phyloP scores from a whole-genome alignment of 306 rosid genomes.

The Hylodesmum podocarpum region DNA sequence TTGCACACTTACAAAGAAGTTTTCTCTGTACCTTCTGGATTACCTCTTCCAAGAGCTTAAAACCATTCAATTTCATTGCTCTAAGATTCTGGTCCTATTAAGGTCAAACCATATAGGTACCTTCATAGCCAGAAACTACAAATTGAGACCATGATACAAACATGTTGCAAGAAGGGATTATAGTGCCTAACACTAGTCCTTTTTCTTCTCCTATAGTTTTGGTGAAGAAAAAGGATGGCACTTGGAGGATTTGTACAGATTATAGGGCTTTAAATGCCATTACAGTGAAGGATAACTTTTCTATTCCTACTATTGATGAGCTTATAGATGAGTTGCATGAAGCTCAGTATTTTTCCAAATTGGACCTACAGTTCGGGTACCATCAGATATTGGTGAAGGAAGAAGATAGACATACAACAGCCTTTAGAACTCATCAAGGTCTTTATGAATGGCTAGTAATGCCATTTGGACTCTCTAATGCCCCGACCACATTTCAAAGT shows the following conservation, averaged over 20 bases:
- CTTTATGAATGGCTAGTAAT: too few species aligned
- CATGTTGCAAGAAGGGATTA: too few species aligned
- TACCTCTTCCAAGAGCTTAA: background rate
- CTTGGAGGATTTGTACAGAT: background rate
- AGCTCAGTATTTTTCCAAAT: background rate
- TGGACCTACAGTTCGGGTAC: background rate
- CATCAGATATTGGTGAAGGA: background rate
- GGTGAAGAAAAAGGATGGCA: too few species aligned
- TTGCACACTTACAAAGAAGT: background rate
- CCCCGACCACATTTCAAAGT: too few species aligned
- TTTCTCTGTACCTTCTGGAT: background rate
- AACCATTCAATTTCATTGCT: background rate
- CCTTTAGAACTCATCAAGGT: background rate
- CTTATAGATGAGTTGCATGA: background rate
- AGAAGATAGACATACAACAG: background rate
- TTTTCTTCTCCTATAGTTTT: too few species aligned
- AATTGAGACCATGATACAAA: too few species aligned
- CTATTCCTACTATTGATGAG: background rate
- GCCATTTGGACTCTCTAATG: too few species aligned
- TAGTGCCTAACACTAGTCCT: too few species aligned
- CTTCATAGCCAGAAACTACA: too few species aligned
- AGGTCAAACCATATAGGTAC: background rate
- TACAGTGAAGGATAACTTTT: background rate
- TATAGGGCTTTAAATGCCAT: background rate
- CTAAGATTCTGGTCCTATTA: background rate